Evolutionary conservation across 805 yeast species (phyloP), one percentile per base, ranked within the genome.

Genomic region (Lipomyces sp.): DNA sequence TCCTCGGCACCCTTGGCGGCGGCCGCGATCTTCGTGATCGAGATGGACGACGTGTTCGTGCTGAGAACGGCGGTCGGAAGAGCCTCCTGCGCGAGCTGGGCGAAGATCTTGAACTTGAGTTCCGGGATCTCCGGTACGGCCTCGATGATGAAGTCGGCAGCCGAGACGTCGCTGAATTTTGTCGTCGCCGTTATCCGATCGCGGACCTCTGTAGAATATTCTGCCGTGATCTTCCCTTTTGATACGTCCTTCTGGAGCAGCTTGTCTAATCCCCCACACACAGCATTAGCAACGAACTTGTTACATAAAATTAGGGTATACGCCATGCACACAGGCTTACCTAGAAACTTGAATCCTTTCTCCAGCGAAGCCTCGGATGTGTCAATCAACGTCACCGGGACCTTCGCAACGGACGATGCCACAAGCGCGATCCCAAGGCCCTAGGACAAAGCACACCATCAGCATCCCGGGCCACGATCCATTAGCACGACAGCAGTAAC

Each of bases 351-450:
- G 33, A 53, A n/a, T 32, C 72, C 71, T 49, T 62, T 65, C 32
- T 55, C 61, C 24, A 72, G 58, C 18, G 73, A 61, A 22, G 43
- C 57, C 45, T 61, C 61, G 34, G 68, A 64, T 42, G 49, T 61
- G 58, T 72, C 75, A 24, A 70, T 52, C 31, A 72, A 52, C 23
- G 62, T 58, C 13, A 72, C 75, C 19, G 66, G 62, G 13, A 68
- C 61, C 28, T 66, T 63, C 36, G 73, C 72, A 44, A 64, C 65
- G 14, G 68, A 63, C 35, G 74, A 69, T 3, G 75, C 74, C 2
- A 69, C 74, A 33, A 68, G 64, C 33, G 75, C 76, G 39, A 72
- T 72, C 13, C 75, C 75, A 0, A 68, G 66, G 26, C 75, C 74
- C 69, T 65, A 28, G 11, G 31, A 21, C 7, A 2, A 3, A 26